A percentile compares a stretch with the other conserved stretches of the same genome.
phyloP scores from a whole-genome alignment of 257 asterid genomes.

The Misopates orontium region DNA sequence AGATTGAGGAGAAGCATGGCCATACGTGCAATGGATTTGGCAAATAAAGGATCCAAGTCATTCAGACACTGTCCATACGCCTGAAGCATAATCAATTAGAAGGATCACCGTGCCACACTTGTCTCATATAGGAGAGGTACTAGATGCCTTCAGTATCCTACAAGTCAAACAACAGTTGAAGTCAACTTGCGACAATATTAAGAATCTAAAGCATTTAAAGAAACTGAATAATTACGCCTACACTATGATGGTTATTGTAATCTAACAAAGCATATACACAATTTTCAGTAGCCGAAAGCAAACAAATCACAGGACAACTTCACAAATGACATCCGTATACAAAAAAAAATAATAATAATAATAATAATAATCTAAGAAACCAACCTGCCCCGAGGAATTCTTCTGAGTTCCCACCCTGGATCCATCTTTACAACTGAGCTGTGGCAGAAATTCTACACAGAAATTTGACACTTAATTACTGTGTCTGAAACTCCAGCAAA shows the following conservation, averaged over 20 bases:
- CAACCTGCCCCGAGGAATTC: conserved; percentile 22
- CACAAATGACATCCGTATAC: background rate
- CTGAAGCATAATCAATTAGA: background rate
- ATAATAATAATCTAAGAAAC: background rate
- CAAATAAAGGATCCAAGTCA: background rate
- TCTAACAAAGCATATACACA: background rate
- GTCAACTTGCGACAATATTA: background rate
- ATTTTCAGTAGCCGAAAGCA: background rate
- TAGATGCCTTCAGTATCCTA: background rate
- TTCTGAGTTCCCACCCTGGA: background rate
- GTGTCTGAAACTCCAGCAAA: background rate
- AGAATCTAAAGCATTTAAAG: background rate
- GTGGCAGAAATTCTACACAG: background rate
- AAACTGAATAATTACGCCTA: background rate
- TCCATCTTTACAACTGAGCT: conserved; percentile 8
- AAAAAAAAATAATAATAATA: background rate
- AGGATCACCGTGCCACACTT: background rate
- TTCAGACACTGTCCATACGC: background rate
- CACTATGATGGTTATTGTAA: background rate
- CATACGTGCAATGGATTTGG: background rate
- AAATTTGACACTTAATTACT: background rate
- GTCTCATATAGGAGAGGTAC: background rate
- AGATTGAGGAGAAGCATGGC: background rate
- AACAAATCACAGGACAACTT: background rate
- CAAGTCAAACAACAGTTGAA: background rate